Base-by-base conservation (phyloP, 345 rosid genomes). In the Durio zibethinus region DNA sequence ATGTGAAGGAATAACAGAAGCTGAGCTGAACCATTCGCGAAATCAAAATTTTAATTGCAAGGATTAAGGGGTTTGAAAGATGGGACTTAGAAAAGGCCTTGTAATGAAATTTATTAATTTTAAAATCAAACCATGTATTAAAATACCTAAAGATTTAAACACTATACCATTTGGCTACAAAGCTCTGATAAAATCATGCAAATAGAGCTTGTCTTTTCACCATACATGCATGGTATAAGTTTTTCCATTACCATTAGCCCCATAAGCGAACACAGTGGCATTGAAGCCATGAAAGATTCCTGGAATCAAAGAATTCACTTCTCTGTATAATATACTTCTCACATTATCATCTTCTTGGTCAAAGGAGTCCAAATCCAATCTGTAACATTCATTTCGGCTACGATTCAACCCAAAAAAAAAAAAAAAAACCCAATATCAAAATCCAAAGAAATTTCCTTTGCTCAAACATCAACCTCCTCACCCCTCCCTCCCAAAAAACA, bases 231-330 rank as follows among this genome's bases (percentile, higher is more conserved):
- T 94, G 0, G 97, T 89, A 75, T 85, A 94, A 10, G 98, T 96
- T 82, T 96, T 96, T 40, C 97, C 99, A 53, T 97, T 96, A 38
- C 98, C 97, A 4, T 97, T 91, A 53, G 97, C 99, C 35, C 99
- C 99, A 80, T 90, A 96, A 59, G 97, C 97, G 67, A 96, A 92
- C 18, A 91, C 95, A 0, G 98, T 92, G 21, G 97, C 92, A 57
- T 92, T 93, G 72, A 82, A 85, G 68, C 97, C 97, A 4, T 77
- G 80, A 52, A 92, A 92, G 18, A 92, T 21, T n/a, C 91, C 92
- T 0, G 83, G 83, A 81, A 96, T 85, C 82, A 96, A 76, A 64
- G 95, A 88, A 2, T 57, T 86, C 50, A 93, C 97, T 87, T 96
- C 99, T 71, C 60, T 84, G 75, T 85, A 84, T 23, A 89, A 93